These are phyloP conservation scores for Rosa rugosa DNA, from an alignment of 306 rosid species.

Conservation along the genomic window DNA sequence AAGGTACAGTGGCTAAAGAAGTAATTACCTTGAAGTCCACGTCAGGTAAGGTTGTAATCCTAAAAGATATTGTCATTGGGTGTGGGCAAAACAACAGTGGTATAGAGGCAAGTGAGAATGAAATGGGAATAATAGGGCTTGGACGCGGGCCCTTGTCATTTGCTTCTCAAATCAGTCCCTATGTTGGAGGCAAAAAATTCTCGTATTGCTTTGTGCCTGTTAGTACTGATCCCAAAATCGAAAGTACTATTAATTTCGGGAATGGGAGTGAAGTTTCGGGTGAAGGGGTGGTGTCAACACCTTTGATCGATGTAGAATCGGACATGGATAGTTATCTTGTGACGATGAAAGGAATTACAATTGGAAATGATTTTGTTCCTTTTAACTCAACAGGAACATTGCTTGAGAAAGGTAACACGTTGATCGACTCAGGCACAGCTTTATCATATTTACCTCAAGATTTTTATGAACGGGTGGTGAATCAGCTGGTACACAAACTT, in stretches of 20 bases:
- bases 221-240: conserved; percentile 35
- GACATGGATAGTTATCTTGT: conserved; percentile 34
- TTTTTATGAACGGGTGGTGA: neutral
- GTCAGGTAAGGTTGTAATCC: conserved; percentile 23
- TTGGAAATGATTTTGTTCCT: neutral
- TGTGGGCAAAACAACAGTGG: conserved; percentile 50
- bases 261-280: conserved; percentile 49
- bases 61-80: conserved; percentile 41
- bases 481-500: neutral
- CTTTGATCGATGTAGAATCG: conserved; percentile 31
- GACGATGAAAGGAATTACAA: conserved; percentile 26
- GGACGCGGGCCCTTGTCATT: conserved; percentile 56
- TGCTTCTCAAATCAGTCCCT: conserved; percentile 43
- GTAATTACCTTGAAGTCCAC: conserved; percentile 30
- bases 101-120: conserved; percentile 34
- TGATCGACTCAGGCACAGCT: neutral
- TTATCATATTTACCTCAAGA: neutral
- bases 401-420: neutral
- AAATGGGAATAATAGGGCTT: conserved; percentile 61
- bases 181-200: conserved; percentile 46
- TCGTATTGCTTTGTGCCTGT: conserved; percentile 60
- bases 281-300: conserved; percentile 47
- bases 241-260: conserved; percentile 49
- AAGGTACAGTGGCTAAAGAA: conserved; percentile 47
- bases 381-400: neutral